Evolutionary conservation across 495 filamentous ascomycete species (phyloP).

Genomic region (Penicillium egyptiacum): DNA sequence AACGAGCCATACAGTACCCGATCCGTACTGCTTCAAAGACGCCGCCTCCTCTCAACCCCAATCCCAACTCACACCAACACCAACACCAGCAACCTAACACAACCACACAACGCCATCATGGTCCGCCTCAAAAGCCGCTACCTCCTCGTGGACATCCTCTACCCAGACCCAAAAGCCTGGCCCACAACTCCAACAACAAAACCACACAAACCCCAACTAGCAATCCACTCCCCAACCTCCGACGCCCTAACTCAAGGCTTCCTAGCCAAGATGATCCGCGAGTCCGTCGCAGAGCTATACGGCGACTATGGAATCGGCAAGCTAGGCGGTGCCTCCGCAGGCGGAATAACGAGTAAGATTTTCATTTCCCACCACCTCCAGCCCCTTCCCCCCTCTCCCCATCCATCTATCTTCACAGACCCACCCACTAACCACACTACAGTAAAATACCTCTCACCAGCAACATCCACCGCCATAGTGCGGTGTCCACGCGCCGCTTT

Average conservation of each 20-base stretch:
- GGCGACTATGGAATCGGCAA: constrained; percentile 87
- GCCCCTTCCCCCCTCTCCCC: background rate
- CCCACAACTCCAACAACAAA: constrained; percentile 19
- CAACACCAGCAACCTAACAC: constrained; percentile 1
- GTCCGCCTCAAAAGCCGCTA: constrained; percentile 95
- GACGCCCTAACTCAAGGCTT: constrained; percentile 60
- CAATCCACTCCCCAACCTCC: constrained; percentile 75
- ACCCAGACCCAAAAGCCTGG: constrained; percentile 59
- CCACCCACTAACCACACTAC: constrained; percentile 11
- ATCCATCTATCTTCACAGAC: background rate
- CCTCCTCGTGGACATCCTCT: constrained; percentile 86
- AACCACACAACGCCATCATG: constrained; percentile 53
- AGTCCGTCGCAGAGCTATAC: constrained; percentile 69
- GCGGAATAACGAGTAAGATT: constrained; percentile 62
- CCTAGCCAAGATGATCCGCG: constrained; percentile 65
- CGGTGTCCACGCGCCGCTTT: constrained; percentile 75
- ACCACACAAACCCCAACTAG: constrained; percentile 45
- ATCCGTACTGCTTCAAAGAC: background rate
- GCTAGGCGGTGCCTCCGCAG: constrained; percentile 52
- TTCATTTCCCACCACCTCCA: background rate
- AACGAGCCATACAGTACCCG: background rate
- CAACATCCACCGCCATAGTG: constrained; percentile 92
- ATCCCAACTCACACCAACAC: background rate
- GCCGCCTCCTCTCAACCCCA: background rate
- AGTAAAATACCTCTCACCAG: constrained; percentile 92